Evolutionary conservation across 2,329 filamentous ascomycete species (phyloP).

Genomic region (Sordariomycetes sp.): DNA sequence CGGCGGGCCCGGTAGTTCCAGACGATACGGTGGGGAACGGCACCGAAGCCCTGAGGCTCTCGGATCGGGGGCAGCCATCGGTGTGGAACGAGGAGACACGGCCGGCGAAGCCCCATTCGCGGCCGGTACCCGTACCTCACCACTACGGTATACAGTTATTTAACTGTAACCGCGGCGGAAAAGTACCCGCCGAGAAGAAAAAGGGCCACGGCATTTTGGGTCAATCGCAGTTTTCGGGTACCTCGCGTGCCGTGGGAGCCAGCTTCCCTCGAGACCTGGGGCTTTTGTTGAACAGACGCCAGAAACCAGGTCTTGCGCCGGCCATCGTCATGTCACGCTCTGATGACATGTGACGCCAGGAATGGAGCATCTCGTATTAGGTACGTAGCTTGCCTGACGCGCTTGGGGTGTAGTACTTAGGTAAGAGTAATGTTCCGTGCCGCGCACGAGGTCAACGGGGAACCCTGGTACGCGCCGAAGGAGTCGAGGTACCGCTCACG

Average conservation of each 20-base stretch:
- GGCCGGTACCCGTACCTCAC: background rate
- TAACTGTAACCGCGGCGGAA: background rate
- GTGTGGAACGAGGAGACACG: background rate
- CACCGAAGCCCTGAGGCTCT: background rate
- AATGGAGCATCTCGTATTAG: background rate
- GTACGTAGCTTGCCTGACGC: background rate
- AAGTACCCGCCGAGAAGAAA: background rate
- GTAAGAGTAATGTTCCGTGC: background rate
- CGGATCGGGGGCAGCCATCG: background rate
- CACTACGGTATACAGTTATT: background rate
- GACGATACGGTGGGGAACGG: background rate
- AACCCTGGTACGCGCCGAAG: background rate
- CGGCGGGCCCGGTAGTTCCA: background rate
- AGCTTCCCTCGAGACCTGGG: background rate
- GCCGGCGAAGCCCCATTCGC: background rate
- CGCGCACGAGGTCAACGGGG: no score
- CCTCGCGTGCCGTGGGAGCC: background rate
- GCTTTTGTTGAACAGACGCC: background rate
- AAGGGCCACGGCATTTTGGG: background rate
- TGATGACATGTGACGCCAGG: slow-evolving; percentile 3
- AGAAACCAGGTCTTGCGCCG: background rate
- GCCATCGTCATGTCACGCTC: slow-evolving; percentile 5
- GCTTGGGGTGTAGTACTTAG: background rate
- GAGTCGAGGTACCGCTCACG: background rate
- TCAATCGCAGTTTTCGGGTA: background rate